These are phyloP conservation scores for Yamadazyma dushanensis DNA, from an alignment of 1,139 yeast genomes.

Conservation along the genomic window DNA sequence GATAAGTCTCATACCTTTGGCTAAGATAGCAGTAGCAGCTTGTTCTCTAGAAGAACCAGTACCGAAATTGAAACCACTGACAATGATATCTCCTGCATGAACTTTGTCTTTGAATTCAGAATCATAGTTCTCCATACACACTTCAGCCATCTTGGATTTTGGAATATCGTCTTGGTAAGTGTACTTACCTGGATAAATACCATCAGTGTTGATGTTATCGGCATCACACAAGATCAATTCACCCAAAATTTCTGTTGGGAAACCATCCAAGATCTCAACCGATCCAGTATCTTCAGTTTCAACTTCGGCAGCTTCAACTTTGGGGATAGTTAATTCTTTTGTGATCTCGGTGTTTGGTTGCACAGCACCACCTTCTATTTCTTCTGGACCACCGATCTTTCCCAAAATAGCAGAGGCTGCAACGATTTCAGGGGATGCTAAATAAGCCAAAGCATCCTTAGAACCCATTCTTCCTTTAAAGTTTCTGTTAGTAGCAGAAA, in stretches of 20 bases:
- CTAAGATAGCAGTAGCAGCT: conserved; percentile 95
- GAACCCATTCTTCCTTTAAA: conserved; percentile 99
- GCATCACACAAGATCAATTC: conserved; percentile 95
- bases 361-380: conserved; percentile 60
- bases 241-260: conserved; percentile 86
- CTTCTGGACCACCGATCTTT: conserved; percentile 89
- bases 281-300: conserved; percentile 39
- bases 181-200: conserved; percentile 97
- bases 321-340: conserved; percentile 43
- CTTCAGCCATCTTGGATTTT: conserved; percentile 94
- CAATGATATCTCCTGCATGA: conserved; percentile 81
- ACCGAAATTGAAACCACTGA: conserved; percentile 94
- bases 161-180: conserved; percentile 97
- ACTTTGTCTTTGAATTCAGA: conserved; percentile 80
- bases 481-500: conserved; percentile 96
- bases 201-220: conserved; percentile 97
- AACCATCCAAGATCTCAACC: conserved; percentile 79
- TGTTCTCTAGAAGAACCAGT: conserved; percentile 99
- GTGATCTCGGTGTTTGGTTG: conserved; percentile 48
- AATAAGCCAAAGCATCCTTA: conserved; percentile 90
- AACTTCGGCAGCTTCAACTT: conserved; percentile 28
- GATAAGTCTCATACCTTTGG: conserved; percentile 87
- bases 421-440: conserved; percentile 97
- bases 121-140: conserved; percentile 98
- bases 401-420: conserved; percentile 97